Evolutionary conservation across 345 rosid species (phyloP).

Genomic region (Pseudoturritis turrita): DNA sequence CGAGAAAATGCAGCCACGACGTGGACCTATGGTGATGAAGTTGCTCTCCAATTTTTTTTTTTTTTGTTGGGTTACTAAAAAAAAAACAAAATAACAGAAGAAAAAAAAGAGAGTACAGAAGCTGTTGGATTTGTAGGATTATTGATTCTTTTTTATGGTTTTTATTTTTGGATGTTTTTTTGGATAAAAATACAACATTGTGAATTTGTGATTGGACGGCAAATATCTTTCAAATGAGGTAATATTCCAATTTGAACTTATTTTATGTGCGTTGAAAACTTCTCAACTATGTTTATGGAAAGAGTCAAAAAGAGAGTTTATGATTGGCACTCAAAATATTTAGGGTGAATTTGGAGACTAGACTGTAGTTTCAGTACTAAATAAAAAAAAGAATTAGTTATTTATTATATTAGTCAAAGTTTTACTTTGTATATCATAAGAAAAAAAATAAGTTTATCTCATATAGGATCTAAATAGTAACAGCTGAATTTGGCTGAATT

Average conservation of each 20-base stretch:
- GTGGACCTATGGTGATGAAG: constrained; percentile 49
- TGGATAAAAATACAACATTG: constrained; percentile 1
- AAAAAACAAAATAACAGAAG: neutral
- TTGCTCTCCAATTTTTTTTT: neutral
- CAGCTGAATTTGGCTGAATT: too few relatives aligned
- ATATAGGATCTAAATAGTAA: too few relatives aligned
- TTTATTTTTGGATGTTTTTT: neutral
- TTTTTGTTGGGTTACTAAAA: neutral
- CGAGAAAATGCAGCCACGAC: constrained; percentile 52
- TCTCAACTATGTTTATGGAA: neutral
- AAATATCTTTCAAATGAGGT: neutral
- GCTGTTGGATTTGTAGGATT: constrained; percentile 14
- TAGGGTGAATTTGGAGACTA: too few relatives aligned
- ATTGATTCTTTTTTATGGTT: neutral
- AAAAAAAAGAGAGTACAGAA: neutral
- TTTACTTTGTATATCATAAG: too few relatives aligned
- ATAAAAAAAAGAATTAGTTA: too few relatives aligned
- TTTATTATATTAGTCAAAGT: too few relatives aligned
- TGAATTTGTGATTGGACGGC: constrained; percentile 20
- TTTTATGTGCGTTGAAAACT: neutral
- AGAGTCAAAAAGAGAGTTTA: neutral
- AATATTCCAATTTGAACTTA: neutral
- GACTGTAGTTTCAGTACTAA: too few relatives aligned
- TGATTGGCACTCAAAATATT: too few relatives aligned
- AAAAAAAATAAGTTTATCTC: too few relatives aligned